Base-by-base conservation (phyloP, 495 filamentous ascomycete genomes). In the Hypoxylon rickii region DNA sequence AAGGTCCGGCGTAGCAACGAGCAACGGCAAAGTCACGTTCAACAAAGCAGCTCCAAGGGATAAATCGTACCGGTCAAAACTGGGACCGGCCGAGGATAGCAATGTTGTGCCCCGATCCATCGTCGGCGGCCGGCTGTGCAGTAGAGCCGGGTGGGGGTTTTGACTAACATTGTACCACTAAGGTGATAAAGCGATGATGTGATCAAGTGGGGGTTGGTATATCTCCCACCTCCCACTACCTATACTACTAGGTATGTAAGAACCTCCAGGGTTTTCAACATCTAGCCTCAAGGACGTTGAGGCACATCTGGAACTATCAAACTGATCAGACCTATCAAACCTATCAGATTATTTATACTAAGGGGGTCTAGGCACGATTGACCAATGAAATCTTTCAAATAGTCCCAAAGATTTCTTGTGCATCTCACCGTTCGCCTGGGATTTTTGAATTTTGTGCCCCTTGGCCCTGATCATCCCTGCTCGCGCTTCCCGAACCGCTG, bases 141-240 rank as follows among this genome's bases (percentile, higher is more conserved):
- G n/a, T 19, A 31, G 32, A 37, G 8, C 46, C 56, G 56, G 32
- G 34, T 46, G 51, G 58, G 52, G 58, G 41, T 22, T 20, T 11
- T 12, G 8, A 8, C 10, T 19, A 18, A 31, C 0, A 29, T 1
- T 47, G 15, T 37, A 29, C 29, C 15, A 18, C 37, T 44, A 10
- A 44, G 38, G 13, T 52, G 18, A 47, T 47, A 39, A 44, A 61
- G 42, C 19, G 37, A 57, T 57, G 58, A 62, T 56, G 58, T 49
- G 58, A 56, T 62, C 26, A 24, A 39, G 52, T 57, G 52, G 58
- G 58, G 58, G 58, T 36, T 38, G n/a, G n/a, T n/a, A 5, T 50
- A 19, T 37, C 58, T 52, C 22, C 16, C n/a, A 17, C 46, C 39
- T 51, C 46, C 41, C 42, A 19, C 41, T 26, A 44, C 20, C 34